Base-by-base conservation (phyloP, 345 rosid species). In the Melaleuca quinquenervia region DNA sequence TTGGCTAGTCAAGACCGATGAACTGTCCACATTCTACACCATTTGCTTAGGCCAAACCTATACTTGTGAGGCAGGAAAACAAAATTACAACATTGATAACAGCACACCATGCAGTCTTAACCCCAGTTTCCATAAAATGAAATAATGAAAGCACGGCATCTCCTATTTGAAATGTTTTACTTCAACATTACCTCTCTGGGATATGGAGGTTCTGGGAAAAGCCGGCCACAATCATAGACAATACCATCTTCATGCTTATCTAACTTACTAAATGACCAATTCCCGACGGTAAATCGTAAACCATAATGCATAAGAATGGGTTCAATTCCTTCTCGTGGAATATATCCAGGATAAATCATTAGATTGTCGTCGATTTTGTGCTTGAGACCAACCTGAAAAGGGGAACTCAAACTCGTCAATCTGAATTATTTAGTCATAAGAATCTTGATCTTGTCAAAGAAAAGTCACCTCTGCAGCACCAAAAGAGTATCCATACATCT, bases 401-500 rank as follows among this genome's bases (percentile, higher is more conserved):
- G 48, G 8, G 26, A 36, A 70, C 22, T 70, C 48, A 70, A 70
- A 70, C 78, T 70, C 78, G 11, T 36, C 48, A 70, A 9, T 18
- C 26, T 6, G 78, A 70, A 18, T 70, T 36, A 70, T 70, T 24
- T 5, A 70, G 78, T 18, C 48, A 70, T 70, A 32, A 36, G 78
- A 70, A 70, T 70, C 78, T 36, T 36, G 6, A 70, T 32, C 78
- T 70, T 5, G 24, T 70, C 48, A 70, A 36, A 70, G 78, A 70
- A 70, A 70, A 70, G 78, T 84, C 86, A 97, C 99, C 87, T 97
- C 96, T 45, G 99, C 99, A 16, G 99, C 99, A 88, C 99, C 99
- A 89, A 97, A 97, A 56, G 99, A 96, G 93, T 97, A 97, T 90
- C 99, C 99, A 90, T 96, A 96, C 99, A 97, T 97, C 94, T 97